Evolutionary conservation across 768 basidiomycete genomes (phyloP).

Genomic region (Clathrus columnatus): DNA sequence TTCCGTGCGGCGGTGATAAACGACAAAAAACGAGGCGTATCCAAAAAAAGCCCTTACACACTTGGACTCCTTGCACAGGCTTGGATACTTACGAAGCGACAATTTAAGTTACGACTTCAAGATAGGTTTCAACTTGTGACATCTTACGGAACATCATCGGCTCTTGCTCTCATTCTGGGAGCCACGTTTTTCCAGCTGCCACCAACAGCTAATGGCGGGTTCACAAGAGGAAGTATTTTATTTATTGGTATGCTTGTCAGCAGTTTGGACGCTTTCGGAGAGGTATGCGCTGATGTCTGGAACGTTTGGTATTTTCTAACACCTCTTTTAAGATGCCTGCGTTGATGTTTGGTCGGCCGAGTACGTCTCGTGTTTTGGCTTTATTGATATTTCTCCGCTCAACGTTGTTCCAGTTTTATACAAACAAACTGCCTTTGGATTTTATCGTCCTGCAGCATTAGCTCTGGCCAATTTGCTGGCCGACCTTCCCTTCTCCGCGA

Average conservation of each 20-base stretch:
- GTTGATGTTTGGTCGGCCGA: slow-evolving; percentile 76
- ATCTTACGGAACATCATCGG: slow-evolving; percentile 51
- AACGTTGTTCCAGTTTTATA: slow-evolving; percentile 3
- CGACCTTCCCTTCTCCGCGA: slow-evolving; percentile 24
- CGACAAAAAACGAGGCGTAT: slow-evolving; percentile 72
- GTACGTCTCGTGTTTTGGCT: slow-evolving; percentile 20
- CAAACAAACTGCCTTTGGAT: slow-evolving; percentile 12
- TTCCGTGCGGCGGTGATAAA: slow-evolving; percentile 69
- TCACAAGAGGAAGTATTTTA: slow-evolving; percentile 79
- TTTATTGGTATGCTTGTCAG: slow-evolving; percentile 55
- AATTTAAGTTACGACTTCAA: slow-evolving; percentile 67
- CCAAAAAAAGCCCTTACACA: slow-evolving; percentile 75
- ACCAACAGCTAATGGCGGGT: slow-evolving; percentile 66
- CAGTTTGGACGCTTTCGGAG: slow-evolving; percentile 64
- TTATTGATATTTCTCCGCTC: background rate
- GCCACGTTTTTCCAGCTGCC: slow-evolving; percentile 69
- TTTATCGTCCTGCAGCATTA: slow-evolving; percentile 33
- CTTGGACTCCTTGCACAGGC: slow-evolving; percentile 72
- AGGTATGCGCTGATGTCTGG: slow-evolving; percentile 32
- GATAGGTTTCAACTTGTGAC: slow-evolving; percentile 72
- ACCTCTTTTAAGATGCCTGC: slow-evolving; percentile 42
- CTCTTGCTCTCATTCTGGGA: slow-evolving; percentile 62
- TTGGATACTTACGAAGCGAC: slow-evolving; percentile 55
- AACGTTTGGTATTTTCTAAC: background rate
- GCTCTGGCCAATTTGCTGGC: slow-evolving; percentile 31